Percentiles rank a stretch among this genome's conserved stretches.
phyloP scores from a whole-genome alignment of 2,329 filamentous ascomycete species.

The Balansia obtecta region DNA sequence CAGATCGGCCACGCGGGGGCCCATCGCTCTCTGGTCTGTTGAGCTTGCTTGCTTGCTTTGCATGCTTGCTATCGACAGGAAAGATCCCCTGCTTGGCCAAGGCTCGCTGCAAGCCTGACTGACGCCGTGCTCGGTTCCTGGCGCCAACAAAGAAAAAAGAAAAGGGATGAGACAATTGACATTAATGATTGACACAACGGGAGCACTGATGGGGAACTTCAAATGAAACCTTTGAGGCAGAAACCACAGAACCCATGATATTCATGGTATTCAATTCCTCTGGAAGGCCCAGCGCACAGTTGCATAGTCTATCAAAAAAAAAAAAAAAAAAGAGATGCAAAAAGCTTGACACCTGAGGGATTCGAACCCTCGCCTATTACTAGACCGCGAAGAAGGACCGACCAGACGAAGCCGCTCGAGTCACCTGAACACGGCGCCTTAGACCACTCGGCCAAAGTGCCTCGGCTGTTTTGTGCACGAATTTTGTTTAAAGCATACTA shows the following conservation, averaged over 20 bases:
- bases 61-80: background rate
- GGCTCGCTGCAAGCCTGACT: background rate
- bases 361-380: constrained; percentile 20
- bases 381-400: constrained; percentile 11
- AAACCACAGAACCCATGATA: too few relatives aligned
- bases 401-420: rapidly evolving
- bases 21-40: too few relatives aligned
- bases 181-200: background rate
- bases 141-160: too few relatives aligned
- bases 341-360: constrained; percentile 17
- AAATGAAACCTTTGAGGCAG: background rate
- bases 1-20: too few relatives aligned
- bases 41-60: background rate
- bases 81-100: background rate
- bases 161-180: background rate
- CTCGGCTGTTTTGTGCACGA: background rate
- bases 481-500: background rate
- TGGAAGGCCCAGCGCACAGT: background rate
- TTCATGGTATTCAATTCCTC: background rate
- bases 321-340: background rate
- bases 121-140: background rate
- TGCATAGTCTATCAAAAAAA: background rate
- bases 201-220: too few relatives aligned
- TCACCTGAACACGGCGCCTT: constrained; percentile 9
- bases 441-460: constrained; percentile 11